Percentiles rank a stretch among this genome's conserved stretches.
Conservation (phyloP, 2,329 filamentous ascomycete species). For the Leptographium galeiforme region DNA sequence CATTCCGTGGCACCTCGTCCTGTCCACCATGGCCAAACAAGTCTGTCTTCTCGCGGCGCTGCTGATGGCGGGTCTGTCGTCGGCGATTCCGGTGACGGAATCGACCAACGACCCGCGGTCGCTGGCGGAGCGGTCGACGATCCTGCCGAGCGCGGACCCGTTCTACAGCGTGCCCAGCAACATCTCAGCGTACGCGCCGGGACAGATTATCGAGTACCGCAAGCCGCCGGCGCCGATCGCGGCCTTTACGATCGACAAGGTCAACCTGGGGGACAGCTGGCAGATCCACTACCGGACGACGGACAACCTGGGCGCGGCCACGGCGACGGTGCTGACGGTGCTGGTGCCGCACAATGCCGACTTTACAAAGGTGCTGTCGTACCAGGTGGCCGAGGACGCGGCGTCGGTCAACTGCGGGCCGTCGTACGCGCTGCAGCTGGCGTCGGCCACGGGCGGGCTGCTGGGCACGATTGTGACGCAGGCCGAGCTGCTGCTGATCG, state of each 20-base stretch:
- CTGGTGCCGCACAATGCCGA: not conserved
- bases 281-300: not conserved
- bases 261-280: not conserved
- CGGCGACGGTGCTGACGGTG: not conserved
- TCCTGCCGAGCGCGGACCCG: not conserved
- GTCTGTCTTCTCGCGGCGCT: not conserved
- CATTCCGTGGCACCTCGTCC: not conserved
- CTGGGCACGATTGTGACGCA: not conserved
- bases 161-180: not conserved
- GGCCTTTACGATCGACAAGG: not conserved
- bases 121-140: not conserved
- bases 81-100: not conserved
- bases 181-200: not conserved
- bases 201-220: not conserved
- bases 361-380: not conserved
- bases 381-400: not conserved
- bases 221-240: not conserved
- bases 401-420: not conserved
- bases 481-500: not conserved
- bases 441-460: not conserved
- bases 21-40: not conserved
- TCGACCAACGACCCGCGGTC: not conserved
- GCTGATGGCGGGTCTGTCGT: not conserved
- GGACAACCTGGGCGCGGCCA: not conserved
- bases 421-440: not conserved